Base-by-base conservation (phyloP, 805 yeast species). In the Sugiyamaella mastotermitis region DNA sequence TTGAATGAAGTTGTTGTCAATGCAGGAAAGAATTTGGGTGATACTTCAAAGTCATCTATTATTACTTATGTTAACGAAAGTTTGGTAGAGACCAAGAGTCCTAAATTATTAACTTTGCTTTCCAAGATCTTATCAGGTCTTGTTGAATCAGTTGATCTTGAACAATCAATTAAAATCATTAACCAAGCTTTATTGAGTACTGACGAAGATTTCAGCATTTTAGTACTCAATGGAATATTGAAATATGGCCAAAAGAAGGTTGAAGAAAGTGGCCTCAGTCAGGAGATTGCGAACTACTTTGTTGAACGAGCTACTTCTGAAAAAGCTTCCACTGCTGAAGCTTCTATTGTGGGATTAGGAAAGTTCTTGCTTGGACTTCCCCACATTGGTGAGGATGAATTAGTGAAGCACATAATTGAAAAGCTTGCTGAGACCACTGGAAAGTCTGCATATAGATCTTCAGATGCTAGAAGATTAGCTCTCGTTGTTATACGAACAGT, bases 121-220 rank as follows among this genome's bases (percentile, higher is more conserved):
- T 95, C 94, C 15, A 76, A 72, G 56, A 69, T 83, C 47, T 71
- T 85, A 42, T 95, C 95, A 33, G 74, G 92, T 0, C 64, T 86
- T 30, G 74, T 94, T 1, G 77, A 72, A 49, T 77, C 80, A 25
- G 64, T 85, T 53, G 72, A 25, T 21, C 10, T 23, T 11, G 36
- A 40, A n/a, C 35, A 13, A 9, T 35, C 40, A 13, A 17, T 11
- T 24, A 69, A 67, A 26, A 37, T 53, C 11, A 43, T 52, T 10
- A 50, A 48, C 18, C 33, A 47, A 6, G 44, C 52, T 8, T 35
- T 51, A 20, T 15, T 31, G 9, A 40, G 38, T 25, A 45, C 37
- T 14, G 22, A 41, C 11, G 41, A 35, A 8, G 32, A 42, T 10
- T 43, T 49, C 13, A 78, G 82, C 16, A 67, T 83, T 26, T 65